Conservation (phyloP, 768 basidiomycete species). For the Trametes sanguinea region DNA sequence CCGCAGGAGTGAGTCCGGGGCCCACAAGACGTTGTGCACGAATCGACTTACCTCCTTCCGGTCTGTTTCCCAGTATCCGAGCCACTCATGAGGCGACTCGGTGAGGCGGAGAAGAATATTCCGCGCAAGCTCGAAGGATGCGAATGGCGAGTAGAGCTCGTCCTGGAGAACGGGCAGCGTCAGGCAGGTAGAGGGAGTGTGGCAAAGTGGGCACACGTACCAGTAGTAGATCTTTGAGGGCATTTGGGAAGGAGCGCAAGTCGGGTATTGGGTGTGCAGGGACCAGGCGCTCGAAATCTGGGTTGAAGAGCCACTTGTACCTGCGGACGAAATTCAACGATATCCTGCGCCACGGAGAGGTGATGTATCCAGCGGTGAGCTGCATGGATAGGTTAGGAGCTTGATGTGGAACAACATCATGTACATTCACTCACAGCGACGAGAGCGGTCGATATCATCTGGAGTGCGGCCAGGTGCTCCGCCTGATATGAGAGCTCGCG, state of each 20-base stretch:
- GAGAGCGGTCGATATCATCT: slow-evolving; percentile 50
- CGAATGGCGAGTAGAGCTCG: slow-evolving; percentile 42
- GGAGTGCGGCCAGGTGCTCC: slow-evolving; percentile 57
- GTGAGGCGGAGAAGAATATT: slow-evolving; percentile 35
- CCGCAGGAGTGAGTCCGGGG: not conserved
- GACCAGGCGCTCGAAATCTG: slow-evolving; percentile 55
- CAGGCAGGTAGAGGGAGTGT: too few species aligned
- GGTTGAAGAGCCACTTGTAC: slow-evolving; percentile 77
- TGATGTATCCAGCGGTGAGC: slow-evolving; percentile 51
- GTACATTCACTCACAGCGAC: slow-evolving; percentile 5
- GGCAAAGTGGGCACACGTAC: slow-evolving; percentile 29
- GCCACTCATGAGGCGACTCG: slow-evolving; percentile 4
- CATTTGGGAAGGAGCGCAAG: slow-evolving; percentile 48
- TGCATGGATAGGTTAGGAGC: slow-evolving; percentile 26
- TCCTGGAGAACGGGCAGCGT: slow-evolving; percentile 32
- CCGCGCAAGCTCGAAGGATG: slow-evolving; percentile 46
- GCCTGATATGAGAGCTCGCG: slow-evolving; percentile 53
- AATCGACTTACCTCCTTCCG: slow-evolving; percentile 19
- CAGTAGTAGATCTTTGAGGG: slow-evolving; percentile 42
- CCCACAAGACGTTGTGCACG: too few species aligned
- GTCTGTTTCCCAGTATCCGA: slow-evolving; percentile 16
- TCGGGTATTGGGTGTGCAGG: slow-evolving; percentile 57
- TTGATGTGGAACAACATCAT: not conserved
- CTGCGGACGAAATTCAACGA: slow-evolving; percentile 61
- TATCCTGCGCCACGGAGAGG: slow-evolving; percentile 51